These are phyloP conservation scores for Solanum sparsipilum DNA, from an alignment of 257 asterid species.

Conservation along the genomic window DNA sequence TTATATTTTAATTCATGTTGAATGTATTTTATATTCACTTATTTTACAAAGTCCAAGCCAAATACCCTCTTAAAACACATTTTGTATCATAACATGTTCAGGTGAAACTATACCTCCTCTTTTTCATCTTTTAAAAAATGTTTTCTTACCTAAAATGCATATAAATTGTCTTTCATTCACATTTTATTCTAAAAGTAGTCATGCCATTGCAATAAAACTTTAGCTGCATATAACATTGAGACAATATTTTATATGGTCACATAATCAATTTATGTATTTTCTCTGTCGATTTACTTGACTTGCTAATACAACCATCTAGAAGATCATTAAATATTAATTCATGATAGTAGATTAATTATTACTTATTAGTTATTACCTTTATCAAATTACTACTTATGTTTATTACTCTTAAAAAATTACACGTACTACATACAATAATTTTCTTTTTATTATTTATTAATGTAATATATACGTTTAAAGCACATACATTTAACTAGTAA, in stretches of 20 bases:
- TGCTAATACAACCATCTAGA: too few species aligned
- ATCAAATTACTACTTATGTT: not conserved
- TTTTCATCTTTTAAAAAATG: not conserved
- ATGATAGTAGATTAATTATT: not conserved
- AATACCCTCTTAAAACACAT: not conserved
- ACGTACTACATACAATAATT: not conserved
- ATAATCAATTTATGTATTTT: too few species aligned
- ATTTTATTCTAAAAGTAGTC: not conserved
- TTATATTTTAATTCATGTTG: too few species aligned
- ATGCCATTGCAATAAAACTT: not conserved
- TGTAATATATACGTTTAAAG: not conserved
- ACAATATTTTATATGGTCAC: too few species aligned
- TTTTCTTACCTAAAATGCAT: not conserved
- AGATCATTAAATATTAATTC: not conserved
- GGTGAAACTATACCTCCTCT: not conserved
- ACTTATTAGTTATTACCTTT: not conserved
- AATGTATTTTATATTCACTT: too few species aligned
- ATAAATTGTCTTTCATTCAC: not conserved
- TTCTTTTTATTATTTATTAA: not conserved
- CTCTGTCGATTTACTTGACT: not conserved
- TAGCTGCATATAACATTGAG: not conserved
- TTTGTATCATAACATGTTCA: not conserved
- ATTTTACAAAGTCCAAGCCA: not conserved
- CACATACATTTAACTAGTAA: not conserved
- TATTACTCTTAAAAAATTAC: not conserved